Conservation (phyloP, 2,329 filamentous ascomycete genomes). For the Phaeosphaeriaceae sp. region DNA sequence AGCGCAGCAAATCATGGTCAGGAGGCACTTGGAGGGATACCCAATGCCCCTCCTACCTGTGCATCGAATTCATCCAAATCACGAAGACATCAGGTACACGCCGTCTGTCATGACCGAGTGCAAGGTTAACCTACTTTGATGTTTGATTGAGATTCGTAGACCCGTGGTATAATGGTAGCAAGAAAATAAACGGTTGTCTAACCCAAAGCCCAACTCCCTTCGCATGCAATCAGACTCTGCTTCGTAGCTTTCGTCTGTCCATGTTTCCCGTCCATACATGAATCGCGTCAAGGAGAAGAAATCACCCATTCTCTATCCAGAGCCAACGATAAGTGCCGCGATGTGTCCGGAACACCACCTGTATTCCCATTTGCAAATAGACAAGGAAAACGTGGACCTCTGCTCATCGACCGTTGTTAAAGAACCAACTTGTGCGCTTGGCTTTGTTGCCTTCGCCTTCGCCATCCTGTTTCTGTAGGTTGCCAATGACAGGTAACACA, state of each 20-base stretch:
- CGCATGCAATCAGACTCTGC: not conserved
- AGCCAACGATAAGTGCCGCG: not conserved
- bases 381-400: not conserved
- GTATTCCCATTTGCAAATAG: not conserved
- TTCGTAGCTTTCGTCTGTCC: not conserved
- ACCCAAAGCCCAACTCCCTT: not conserved
- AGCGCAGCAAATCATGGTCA: not conserved
- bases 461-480: constrained; percentile 59
- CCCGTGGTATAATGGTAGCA: not conserved
- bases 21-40: not conserved
- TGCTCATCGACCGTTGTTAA: constrained; percentile 59
- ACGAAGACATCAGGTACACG: not conserved
- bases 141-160: not conserved
- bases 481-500: constrained; percentile 52
- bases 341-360: not conserved
- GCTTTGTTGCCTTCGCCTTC: constrained; percentile 59
- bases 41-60: not conserved
- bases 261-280: not conserved
- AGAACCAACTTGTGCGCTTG: constrained; percentile 79
- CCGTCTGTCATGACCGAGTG: not conserved
- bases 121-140: not conserved
- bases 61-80: too few relatives aligned
- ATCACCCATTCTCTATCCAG: not conserved
- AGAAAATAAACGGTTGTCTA: not conserved
- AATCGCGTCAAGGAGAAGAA: not conserved